phyloP scores from a whole-genome alignment of 805 yeast genomes.

The Hanseniaspora guilliermondii region DNA sequence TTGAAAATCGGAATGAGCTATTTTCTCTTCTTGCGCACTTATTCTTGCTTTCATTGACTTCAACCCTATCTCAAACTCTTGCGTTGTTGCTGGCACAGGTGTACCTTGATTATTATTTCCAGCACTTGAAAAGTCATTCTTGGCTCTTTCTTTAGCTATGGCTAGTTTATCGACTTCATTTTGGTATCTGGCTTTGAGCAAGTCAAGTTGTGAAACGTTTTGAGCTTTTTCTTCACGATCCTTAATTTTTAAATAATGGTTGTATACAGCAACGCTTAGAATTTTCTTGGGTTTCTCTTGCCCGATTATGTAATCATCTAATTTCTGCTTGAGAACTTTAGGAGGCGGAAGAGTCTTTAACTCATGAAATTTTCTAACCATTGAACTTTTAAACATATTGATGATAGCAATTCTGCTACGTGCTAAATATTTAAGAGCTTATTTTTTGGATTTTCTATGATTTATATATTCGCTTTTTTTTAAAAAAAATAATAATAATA shows the following conservation, averaged over 20 bases:
- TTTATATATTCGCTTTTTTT: too few species aligned
- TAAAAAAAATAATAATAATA: too few species aligned
- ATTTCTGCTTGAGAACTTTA: conserved; percentile 31
- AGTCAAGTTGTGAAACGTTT: conserved; percentile 21
- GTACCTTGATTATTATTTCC: conserved; percentile 16
- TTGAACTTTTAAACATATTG: not conserved
- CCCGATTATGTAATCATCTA: conserved; percentile 45
- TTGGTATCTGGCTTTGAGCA: conserved; percentile 17
- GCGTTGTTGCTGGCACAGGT: conserved; percentile 19
- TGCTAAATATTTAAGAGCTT: not conserved
- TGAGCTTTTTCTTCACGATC: conserved; percentile 30
- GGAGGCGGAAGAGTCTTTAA: conserved; percentile 35
- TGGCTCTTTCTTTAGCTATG: conserved; percentile 21
- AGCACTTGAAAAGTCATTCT: conserved; percentile 19
- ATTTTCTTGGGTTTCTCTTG: conserved; percentile 45
- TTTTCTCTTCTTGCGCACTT: not conserved
- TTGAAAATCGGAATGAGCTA: conserved; percentile 25
- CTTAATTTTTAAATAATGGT: conserved; percentile 40
- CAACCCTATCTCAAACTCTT: conserved; percentile 26
- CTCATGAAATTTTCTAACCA: not conserved
- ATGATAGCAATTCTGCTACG: too few species aligned
- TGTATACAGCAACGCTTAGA: conserved; percentile 50
- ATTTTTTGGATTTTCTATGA: too few species aligned
- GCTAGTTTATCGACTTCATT: conserved; percentile 7
- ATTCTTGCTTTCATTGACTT: conserved; percentile 19